Conservation (phyloP, 2,329 filamentous ascomycete genomes). For the Scytalidium lignicola region DNA sequence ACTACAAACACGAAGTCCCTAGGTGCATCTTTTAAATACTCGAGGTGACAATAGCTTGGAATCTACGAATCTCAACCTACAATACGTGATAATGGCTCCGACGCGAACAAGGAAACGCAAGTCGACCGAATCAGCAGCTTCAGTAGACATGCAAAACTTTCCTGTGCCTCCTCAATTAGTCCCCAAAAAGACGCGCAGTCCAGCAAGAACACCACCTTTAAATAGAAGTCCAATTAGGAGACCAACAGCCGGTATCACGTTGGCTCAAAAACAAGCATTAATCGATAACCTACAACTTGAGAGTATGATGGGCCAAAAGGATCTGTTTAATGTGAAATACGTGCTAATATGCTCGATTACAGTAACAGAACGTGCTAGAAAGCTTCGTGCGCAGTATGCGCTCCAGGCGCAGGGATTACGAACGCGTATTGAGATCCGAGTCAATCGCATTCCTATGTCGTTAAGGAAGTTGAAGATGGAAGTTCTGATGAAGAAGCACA, state of each 20-base stretch:
- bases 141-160: conserved; percentile 20
- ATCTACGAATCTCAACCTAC: not conserved
- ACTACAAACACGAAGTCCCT: too few relatives aligned
- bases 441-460: conserved; percentile 82
- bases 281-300: conserved; percentile 89
- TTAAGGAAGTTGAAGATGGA: conserved; percentile 77
- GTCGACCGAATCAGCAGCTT: conserved; percentile 30
- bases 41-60: conserved; percentile 18
- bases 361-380: conserved; percentile 86
- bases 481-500: conserved; percentile 51
- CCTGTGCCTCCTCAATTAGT: conserved; percentile 21
- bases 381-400: conserved; percentile 82
- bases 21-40: not conserved
- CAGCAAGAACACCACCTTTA: conserved; percentile 27
- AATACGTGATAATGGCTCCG: conserved; percentile 37
- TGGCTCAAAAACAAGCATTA: conserved; percentile 75
- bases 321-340: conserved; percentile 13
- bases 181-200: conserved; percentile 33
- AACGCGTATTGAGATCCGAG: conserved; percentile 82
- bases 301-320: conserved; percentile 47
- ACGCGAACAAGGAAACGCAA: conserved; percentile 41
- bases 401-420: conserved; percentile 81
- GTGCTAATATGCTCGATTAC: conserved; percentile 3
- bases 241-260: conserved; percentile 54
- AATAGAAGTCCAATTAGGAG: conserved; percentile 59